Evolutionary conservation across 2,329 filamentous ascomycete genomes (phyloP).

Genomic region (Mycocentrospora acerina): DNA sequence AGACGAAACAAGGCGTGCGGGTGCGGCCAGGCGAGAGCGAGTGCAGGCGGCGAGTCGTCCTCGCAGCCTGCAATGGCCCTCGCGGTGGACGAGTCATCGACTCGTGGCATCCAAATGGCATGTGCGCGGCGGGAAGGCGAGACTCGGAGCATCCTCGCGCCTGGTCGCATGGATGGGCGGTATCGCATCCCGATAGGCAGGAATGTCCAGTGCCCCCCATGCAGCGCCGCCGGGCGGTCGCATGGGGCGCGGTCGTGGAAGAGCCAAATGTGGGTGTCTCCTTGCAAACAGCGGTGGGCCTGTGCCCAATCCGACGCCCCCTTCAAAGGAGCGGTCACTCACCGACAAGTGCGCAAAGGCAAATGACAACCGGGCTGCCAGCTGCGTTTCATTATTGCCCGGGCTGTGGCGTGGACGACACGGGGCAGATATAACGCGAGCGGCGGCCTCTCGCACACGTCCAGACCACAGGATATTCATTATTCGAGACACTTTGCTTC

Average conservation of each 20-base stretch:
- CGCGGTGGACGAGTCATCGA: slow-evolving; percentile 34
- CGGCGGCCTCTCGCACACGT: slow-evolving; percentile 27
- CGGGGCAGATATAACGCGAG: slow-evolving; percentile 36
- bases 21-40: slow-evolving; percentile 3
- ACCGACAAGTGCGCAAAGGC: slow-evolving; percentile 31
- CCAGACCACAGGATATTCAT: slow-evolving; percentile 34
- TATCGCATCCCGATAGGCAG: slow-evolving; percentile 27
- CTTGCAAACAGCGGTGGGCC: slow-evolving; percentile 29
- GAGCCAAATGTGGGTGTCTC: too few relatives aligned
- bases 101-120: slow-evolving; percentile 9
- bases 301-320: slow-evolving; percentile 24
- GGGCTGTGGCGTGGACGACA: slow-evolving; percentile 17
- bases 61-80: too few relatives aligned
- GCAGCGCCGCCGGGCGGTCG: slow-evolving; percentile 24
- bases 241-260: slow-evolving; percentile 22
- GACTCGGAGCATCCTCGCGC: too few relatives aligned
- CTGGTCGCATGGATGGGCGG: too few relatives aligned
- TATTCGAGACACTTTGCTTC: slow-evolving; percentile 38
- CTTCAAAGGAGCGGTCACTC: slow-evolving; percentile 33
- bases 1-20: slow-evolving; percentile 10
- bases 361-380: slow-evolving; percentile 32
- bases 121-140: slow-evolving; percentile 19
- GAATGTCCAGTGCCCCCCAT: slow-evolving; percentile 20
- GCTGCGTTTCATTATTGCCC: too few relatives aligned
- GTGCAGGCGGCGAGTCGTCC: too few relatives aligned